These are phyloP conservation scores for Quercus parvula DNA, from an alignment of 306 rosid species.

Conservation along the genomic window DNA sequence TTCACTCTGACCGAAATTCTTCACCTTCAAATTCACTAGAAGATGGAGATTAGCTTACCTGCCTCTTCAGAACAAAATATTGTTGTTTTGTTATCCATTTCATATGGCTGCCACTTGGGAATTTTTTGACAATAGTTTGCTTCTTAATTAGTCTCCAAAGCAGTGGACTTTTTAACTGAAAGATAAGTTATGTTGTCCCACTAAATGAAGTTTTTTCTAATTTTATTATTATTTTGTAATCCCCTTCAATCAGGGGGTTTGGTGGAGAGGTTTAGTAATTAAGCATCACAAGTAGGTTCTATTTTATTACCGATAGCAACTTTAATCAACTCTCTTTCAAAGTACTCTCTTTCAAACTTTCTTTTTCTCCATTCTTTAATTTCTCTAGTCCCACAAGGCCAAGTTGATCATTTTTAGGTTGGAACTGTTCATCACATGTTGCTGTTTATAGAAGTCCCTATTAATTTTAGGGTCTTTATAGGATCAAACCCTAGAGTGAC, in stretches of 20 bases:
- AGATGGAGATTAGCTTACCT: no score
- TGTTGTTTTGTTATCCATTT: not conserved
- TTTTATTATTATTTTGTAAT: not conserved
- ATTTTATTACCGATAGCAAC: slow-evolving; percentile 15
- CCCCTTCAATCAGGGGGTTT: not conserved
- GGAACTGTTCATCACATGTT: slow-evolving; percentile 3
- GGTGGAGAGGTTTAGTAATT: not conserved
- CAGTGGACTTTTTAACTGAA: not conserved
- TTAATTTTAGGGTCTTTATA: not conserved
- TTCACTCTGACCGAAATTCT: no score
- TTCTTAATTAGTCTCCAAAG: not conserved
- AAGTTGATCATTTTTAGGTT: slow-evolving; percentile 13
- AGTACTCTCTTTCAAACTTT: slow-evolving; percentile 18
- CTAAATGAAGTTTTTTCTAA: not conserved
- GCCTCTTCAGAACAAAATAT: not conserved
- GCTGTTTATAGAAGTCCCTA: not conserved
- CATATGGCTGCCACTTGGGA: not conserved
- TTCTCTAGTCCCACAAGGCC: slow-evolving; percentile 11
- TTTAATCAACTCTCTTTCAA: not conserved
- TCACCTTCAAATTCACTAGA: no score
- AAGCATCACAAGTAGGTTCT: slow-evolving; percentile 11
- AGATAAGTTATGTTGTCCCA: no score
- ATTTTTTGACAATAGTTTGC: not conserved
- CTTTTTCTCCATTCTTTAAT: slow-evolving; percentile 7
- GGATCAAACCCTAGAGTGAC: not conserved